A percentile compares a stretch with the other conserved stretches of the same genome.
Evolutionary conservation across 2,329 filamentous ascomycete genomes (phyloP).

Genomic region (Leptographium flavum): DNA sequence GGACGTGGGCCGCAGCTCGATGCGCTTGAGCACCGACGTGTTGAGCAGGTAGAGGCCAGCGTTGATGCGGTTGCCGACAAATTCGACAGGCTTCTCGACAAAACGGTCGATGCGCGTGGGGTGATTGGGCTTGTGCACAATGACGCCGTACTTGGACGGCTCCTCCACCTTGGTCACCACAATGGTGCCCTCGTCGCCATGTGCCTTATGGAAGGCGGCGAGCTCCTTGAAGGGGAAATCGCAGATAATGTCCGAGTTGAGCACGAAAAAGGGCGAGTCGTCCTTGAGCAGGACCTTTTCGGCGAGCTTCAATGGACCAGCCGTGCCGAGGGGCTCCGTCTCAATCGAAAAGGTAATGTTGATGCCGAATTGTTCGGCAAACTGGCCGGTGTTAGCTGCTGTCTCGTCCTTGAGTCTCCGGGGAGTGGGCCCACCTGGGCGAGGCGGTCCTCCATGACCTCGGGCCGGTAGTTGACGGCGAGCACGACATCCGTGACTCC

Average conservation of each 20-base stretch:
- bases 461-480: constrained; percentile 95
- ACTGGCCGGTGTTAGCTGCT: neutral
- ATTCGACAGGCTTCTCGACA: constrained; percentile 98
- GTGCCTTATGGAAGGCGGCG: constrained; percentile 78
- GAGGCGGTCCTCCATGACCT: constrained; percentile 90
- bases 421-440: constrained; percentile 53
- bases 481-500: constrained; percentile 96
- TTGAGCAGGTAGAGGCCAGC: constrained; percentile 97
- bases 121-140: constrained; percentile 92
- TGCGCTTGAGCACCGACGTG: constrained; percentile 76
- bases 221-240: constrained; percentile 91
- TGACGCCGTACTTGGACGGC: constrained; percentile 95
- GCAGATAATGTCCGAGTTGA: constrained; percentile 97
- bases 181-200: constrained; percentile 94
- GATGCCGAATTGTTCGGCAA: constrained; percentile 83
- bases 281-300: constrained; percentile 88
- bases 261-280: constrained; percentile 88
- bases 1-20: constrained; percentile 89
- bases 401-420: neutral
- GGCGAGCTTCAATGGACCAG: constrained; percentile 87
- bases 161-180: constrained; percentile 98
- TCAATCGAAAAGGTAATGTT: constrained; percentile 97
- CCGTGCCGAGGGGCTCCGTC: constrained; percentile 86
- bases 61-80: constrained; percentile 97
- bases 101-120: constrained; percentile 90